These are phyloP conservation scores for Arthrocladium fulminans DNA, from an alignment of 2,329 filamentous ascomycete species.

Conservation along the genomic window DNA sequence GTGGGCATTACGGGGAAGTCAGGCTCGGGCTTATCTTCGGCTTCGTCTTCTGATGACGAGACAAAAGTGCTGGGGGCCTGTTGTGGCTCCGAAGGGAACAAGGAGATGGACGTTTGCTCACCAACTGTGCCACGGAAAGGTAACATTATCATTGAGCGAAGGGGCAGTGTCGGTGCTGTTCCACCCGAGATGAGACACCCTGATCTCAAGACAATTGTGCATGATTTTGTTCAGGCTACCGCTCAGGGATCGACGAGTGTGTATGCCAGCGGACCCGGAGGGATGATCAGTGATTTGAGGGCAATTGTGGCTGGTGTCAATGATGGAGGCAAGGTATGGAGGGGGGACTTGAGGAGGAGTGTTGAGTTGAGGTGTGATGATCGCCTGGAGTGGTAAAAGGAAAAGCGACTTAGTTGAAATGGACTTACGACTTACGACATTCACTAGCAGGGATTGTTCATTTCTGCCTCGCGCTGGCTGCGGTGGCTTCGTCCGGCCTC, in stretches of 20 bases:
- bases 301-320: slow-evolving; percentile 47
- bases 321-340: slow-evolving; percentile 47
- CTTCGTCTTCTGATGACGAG: not conserved
- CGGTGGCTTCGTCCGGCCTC: too few relatives aligned
- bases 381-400: slow-evolving; percentile 37
- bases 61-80: not conserved
- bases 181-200: slow-evolving; percentile 34
- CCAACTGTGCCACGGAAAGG: slow-evolving; percentile 11
- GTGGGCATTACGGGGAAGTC: slow-evolving; percentile 14
- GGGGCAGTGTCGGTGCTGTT: slow-evolving; percentile 23
- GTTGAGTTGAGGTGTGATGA: slow-evolving; percentile 53
- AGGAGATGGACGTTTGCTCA: slow-evolving; percentile 18
- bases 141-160: slow-evolving; percentile 17
- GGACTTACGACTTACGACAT: not conserved
- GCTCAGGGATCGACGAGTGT: slow-evolving; percentile 44
- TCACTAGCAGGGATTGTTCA: too few relatives aligned
- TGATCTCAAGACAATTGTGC: slow-evolving; percentile 40
- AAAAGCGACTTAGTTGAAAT: not conserved
- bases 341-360: slow-evolving; percentile 47
- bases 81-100: not conserved
- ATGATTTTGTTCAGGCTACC: slow-evolving; percentile 41
- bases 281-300: slow-evolving; percentile 52
- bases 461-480: too few relatives aligned
- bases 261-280: slow-evolving; percentile 52
- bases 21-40: slow-evolving; percentile 9